These are phyloP conservation scores for Gynochthodes officinalis DNA, from an alignment of 257 asterid species.

Conservation along the genomic window DNA sequence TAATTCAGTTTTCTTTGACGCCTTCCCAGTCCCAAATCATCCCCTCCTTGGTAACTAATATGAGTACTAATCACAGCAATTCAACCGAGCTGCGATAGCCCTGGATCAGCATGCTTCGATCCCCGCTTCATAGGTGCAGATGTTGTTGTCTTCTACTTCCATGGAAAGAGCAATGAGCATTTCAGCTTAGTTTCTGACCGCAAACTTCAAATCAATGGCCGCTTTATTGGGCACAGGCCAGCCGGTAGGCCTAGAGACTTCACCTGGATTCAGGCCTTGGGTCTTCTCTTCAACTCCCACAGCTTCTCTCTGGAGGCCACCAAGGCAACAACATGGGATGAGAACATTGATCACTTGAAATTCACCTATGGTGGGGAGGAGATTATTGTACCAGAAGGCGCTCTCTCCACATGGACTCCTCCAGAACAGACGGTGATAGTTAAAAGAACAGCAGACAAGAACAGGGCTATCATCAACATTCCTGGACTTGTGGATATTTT, in stretches of 20 bases:
- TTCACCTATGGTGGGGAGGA: conserved; percentile 31
- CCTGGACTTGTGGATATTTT: conserved; percentile 38
- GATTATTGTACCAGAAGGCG: conserved; percentile 23
- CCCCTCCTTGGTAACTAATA: neutral
- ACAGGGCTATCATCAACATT: conserved; percentile 33
- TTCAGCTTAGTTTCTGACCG: conserved; percentile 51
- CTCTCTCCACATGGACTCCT: conserved; percentile 32
- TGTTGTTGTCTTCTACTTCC: conserved; percentile 66
- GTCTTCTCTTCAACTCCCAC: conserved; percentile 38
- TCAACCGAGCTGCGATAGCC: conserved; percentile 48
- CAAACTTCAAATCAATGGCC: conserved; percentile 58
- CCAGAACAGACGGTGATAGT: conserved; percentile 12
- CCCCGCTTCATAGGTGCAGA: conserved; percentile 72
- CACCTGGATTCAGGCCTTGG: conserved; percentile 72
- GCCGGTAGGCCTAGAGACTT: conserved; percentile 46
- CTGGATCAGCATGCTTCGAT: conserved; percentile 65
- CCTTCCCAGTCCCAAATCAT: too few species aligned
- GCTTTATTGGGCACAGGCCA: conserved; percentile 61
- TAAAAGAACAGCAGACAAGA: conserved; percentile 39
- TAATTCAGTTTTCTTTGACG: neutral
- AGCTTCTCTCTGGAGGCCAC: conserved; percentile 51
- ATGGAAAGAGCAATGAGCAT: conserved; percentile 45
- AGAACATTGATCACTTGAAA: conserved; percentile 38
- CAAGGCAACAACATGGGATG: conserved; percentile 44
- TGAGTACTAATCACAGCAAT: conserved; percentile 23